phyloP scores from a whole-genome alignment of 805 yeast genomes.

The Starmera dryadoides region DNA sequence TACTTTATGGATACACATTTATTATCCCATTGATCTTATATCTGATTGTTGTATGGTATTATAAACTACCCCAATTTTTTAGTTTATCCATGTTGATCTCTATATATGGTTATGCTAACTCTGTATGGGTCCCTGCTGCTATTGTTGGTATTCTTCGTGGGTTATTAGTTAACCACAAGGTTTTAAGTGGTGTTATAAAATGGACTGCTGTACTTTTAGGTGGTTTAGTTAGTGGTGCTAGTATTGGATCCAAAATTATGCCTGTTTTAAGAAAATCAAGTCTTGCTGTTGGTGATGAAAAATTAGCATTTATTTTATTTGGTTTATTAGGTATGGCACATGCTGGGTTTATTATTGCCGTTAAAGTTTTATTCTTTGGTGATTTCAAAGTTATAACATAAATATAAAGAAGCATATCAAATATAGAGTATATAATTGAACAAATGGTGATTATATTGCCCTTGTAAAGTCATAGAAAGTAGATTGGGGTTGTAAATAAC shows the following conservation, averaged over 20 bases:
- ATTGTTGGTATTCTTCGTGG: conserved; percentile 52
- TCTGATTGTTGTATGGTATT: conserved; percentile 41
- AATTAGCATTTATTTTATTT: conserved; percentile 29
- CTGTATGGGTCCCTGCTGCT: conserved; percentile 83
- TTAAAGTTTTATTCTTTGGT: conserved; percentile 61
- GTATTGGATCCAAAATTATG: conserved; percentile 40
- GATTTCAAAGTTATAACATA: conserved; percentile 18
- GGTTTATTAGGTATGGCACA: conserved; percentile 42
- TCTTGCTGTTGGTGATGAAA: conserved; percentile 28
- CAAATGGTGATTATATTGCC: neutral
- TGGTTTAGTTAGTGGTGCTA: conserved; percentile 51
- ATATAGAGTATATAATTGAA: neutral
- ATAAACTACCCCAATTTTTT: conserved; percentile 42
- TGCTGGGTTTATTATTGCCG: conserved; percentile 51
- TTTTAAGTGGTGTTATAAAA: conserved; percentile 43
- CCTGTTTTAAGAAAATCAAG: conserved; percentile 29
- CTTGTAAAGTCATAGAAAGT: too few relatives aligned
- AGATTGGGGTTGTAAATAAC: too few relatives aligned
- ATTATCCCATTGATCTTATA: conserved; percentile 54
- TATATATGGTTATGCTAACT: conserved; percentile 78
- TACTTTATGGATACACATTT: conserved; percentile 73
- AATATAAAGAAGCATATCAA: neutral
- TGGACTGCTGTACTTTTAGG: conserved; percentile 60
- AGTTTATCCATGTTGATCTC: conserved; percentile 58
- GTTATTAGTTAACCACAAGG: conserved; percentile 36